A percentile compares a stretch with the other conserved stretches of the same genome.
These are phyloP conservation scores for Physocladia obscura DNA, from an alignment of 192 early-diverging fungal genomes.

Conservation along the genomic window DNA sequence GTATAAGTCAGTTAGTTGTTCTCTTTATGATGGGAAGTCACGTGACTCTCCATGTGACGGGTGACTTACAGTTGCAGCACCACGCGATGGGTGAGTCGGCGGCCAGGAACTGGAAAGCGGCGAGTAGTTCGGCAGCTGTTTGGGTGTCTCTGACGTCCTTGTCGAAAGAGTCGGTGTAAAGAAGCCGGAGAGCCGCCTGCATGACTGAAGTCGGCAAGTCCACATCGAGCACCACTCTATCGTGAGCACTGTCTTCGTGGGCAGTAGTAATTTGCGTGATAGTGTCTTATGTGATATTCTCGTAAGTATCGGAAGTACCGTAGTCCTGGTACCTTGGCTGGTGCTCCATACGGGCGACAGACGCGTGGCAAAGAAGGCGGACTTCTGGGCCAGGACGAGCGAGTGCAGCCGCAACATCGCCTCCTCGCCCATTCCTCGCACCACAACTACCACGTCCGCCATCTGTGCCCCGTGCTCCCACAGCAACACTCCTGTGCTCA, in stretches of 20 bases:
- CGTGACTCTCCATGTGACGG: no score
- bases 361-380: conserved; percentile 11
- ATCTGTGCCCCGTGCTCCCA: neutral
- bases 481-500: neutral
- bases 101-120: conserved; percentile 10
- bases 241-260: neutral
- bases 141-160: neutral
- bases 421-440: neutral
- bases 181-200: conserved; percentile 7
- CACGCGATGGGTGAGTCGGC: conserved; percentile 4
- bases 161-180: conserved; percentile 6
- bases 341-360: neutral
- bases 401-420: conserved; percentile 7
- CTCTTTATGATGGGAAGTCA: no score
- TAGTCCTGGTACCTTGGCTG: no score
- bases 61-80: conserved; percentile 9
- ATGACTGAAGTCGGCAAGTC: neutral
- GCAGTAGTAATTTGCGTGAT: neutral
- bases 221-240: neutral
- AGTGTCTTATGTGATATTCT: no score
- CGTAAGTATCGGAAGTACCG: no score
- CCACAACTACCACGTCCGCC: neutral
- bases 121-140: neutral
- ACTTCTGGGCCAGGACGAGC: neutral
- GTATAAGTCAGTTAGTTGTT: no score